These are phyloP conservation scores for Colletotrichum sansevieriae DNA, from an alignment of 2,329 filamentous ascomycete genomes.

Conservation along the genomic window DNA sequence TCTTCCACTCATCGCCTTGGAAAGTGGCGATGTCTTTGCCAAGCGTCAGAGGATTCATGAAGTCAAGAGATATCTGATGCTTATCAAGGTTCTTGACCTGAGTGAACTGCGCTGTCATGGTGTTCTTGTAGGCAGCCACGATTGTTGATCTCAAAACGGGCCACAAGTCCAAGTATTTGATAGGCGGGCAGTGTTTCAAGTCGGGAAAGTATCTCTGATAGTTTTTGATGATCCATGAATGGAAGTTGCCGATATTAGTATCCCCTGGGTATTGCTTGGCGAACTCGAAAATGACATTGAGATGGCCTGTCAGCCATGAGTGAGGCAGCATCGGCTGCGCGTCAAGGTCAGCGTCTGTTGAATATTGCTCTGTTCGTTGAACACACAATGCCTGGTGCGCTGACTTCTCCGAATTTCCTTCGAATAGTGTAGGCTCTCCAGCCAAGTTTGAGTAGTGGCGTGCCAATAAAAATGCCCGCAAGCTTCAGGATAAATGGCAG, in stretches of 20 bases:
- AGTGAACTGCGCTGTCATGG: conserved; percentile 42
- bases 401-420: conserved; percentile 17
- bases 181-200: conserved; percentile 36
- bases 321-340: conserved; percentile 22
- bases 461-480: neutral
- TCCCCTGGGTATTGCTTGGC: conserved; percentile 14
- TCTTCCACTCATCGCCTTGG: conserved; percentile 32
- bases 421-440: conserved; percentile 19
- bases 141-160: conserved; percentile 39
- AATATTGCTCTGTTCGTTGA: rapidly evolving
- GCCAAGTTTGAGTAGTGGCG: neutral
- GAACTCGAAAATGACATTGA: conserved; percentile 22
- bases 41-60: conserved; percentile 30
- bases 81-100: conserved; percentile 37
- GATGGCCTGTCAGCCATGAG: conserved; percentile 29
- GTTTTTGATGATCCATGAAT: conserved; percentile 25
- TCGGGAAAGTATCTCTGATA: conserved; percentile 28
- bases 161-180: conserved; percentile 44
- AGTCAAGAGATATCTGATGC: conserved; percentile 23
- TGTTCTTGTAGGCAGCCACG: conserved; percentile 34
- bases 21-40: conserved; percentile 17
- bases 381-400: conserved; percentile 16
- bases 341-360: neutral
- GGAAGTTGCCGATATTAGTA: conserved; percentile 12
- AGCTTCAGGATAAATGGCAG: conserved; percentile 11